Base-by-base conservation (phyloP, 2,329 filamentous ascomycete genomes). In the Fusarium chuoi region DNA sequence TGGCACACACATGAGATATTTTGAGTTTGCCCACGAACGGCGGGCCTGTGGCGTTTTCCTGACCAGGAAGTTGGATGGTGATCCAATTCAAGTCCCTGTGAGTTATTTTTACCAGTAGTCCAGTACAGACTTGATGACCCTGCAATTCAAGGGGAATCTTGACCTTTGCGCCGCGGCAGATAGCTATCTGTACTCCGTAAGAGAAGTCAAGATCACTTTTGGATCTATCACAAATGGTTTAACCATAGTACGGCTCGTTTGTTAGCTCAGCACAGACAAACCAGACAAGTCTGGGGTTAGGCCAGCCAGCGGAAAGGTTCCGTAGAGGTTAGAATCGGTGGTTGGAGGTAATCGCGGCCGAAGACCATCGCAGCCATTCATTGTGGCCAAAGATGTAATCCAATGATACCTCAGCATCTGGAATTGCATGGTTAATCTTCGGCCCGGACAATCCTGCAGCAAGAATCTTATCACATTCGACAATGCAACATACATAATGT, bases 11-110 rank as follows among this genome's bases (percentile, higher is more conserved):
- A 57, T 65, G 58, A 63, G 44, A 67, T 56, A 46, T 36, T 54
- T 72, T 70, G 73, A 69, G 56, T 75, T 68, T 67, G 46, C 18
- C 69, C 60, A 71, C 45, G 69, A 76, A 77, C 71, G 65, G 72
- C 74, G 73, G 72, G 71, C 69, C 74, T 65, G 71, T 75, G 74
- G 73, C 75, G 72, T 68, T 65, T 58, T 54, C 61, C 56, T 64
- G 67, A 62, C 61, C 55, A 64, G 63, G 74, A 74, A 66, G 59
- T 63, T 68, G 62, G 42, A 57, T 44, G 62, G 64, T 68, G 60
- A 67, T 61, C 54, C 48, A 44, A 44, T 59, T 60, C 48, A 33
- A 51, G 62, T 60, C 60, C 51, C 60, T 73, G 56, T 74, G 71
- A 72, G 68, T 62, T 74, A 64, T 74, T 74, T 68, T 65, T 68